Evolutionary conservation across 108 stramenopile genomes (phyloP).

Genomic region (Nitzschia sp.): DNA sequence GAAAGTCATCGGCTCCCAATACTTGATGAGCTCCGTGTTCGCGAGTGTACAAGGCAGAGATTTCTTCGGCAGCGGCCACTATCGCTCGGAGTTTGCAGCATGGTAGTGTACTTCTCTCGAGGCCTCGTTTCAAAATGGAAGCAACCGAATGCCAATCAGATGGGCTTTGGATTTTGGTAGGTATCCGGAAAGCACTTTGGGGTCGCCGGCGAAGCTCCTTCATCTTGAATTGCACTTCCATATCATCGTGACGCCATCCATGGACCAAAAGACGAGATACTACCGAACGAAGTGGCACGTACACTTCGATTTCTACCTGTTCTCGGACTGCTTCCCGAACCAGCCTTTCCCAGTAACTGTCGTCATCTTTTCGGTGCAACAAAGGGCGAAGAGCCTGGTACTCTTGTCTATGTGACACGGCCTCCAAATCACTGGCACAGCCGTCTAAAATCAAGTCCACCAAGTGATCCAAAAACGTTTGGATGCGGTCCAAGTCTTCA

Average conservation of each 20-base stretch:
- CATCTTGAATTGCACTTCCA: constrained; percentile 54
- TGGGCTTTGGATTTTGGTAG: constrained; percentile 50
- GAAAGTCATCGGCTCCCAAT: constrained; percentile 88
- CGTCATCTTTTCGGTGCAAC: constrained; percentile 17
- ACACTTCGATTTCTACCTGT: constrained; percentile 84
- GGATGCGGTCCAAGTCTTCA: constrained; percentile 55
- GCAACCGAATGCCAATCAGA: constrained; percentile 74
- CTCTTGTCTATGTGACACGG: constrained; percentile 52
- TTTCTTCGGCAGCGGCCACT: constrained; percentile 78
- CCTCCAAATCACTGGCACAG: constrained; percentile 64
- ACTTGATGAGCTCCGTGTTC: constrained; percentile 33
- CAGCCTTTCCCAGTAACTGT: constrained; percentile 51
- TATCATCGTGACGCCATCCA: constrained; percentile 82
- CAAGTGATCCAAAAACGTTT: constrained; percentile 71
- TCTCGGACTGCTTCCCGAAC: constrained; percentile 78
- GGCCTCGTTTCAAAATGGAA: constrained; percentile 68
- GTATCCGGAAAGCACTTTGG: constrained; percentile 59
- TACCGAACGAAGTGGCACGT: constrained; percentile 76
- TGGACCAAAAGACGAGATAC: constrained; percentile 77
- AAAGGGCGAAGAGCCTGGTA: constrained; percentile 36
- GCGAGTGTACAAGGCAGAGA: constrained; percentile 50
- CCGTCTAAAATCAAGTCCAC: constrained; percentile 77
- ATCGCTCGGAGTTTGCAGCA: constrained; percentile 83
- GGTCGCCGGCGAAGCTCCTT: constrained; percentile 53
- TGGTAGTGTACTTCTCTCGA: constrained; percentile 76